These are phyloP conservation scores for Yarrowia sp. DNA, from an alignment of 805 yeast species.

Conservation along the genomic window DNA sequence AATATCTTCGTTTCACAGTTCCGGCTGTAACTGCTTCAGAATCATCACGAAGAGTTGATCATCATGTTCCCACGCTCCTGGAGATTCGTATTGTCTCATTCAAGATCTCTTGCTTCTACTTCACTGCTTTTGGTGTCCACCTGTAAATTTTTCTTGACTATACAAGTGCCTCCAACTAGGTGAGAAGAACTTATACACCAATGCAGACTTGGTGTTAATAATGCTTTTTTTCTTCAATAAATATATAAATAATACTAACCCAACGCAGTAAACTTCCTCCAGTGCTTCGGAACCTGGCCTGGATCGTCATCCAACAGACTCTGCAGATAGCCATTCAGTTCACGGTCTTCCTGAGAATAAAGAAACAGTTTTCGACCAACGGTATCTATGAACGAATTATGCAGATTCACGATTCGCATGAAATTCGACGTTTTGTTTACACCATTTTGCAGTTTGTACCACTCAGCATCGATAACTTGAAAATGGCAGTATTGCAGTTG, in stretches of 20 bases:
- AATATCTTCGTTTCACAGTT: too few species aligned
- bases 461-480: background rate
- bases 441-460: background rate
- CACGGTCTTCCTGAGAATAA: background rate
- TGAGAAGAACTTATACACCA: too few species aligned
- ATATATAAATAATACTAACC: background rate
- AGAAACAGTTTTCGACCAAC: background rate
- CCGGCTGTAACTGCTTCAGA: too few species aligned
- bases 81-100: too few species aligned
- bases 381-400: background rate
- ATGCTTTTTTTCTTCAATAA: background rate
- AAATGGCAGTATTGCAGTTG: background rate
- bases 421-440: background rate
- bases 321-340: background rate
- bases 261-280: background rate
- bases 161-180: too few species aligned
- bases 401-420: conserved; percentile 6
- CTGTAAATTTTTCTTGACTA: too few species aligned
- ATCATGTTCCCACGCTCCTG: too few species aligned
- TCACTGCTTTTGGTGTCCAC: too few species aligned
- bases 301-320: background rate
- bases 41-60: too few species aligned
- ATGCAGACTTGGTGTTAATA: too few species aligned
- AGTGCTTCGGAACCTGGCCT: background rate
- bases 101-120: too few species aligned